Percentiles rank a stretch among this genome's conserved stretches.
Conservation (phyloP, 495 filamentous ascomycete species). For the Daldinia childiae region DNA sequence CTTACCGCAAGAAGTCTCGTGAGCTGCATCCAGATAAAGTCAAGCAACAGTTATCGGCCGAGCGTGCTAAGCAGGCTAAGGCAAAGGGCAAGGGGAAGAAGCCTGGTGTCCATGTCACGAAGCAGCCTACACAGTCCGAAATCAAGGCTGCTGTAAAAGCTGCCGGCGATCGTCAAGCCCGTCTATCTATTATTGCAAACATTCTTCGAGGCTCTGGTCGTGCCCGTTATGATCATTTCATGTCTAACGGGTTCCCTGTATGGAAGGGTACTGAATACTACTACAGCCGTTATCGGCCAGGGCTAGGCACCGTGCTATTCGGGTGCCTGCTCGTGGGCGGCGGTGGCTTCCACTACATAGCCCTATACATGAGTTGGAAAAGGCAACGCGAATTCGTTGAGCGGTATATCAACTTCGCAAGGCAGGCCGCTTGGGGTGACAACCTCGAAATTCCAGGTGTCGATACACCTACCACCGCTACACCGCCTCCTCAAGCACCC, state of each 20-base stretch:
- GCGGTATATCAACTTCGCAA: slow-evolving; percentile 88
- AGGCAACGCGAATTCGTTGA: slow-evolving; percentile 90
- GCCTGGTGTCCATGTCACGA: slow-evolving; percentile 72
- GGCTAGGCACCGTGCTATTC: slow-evolving; percentile 80
- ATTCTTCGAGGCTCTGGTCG: slow-evolving; percentile 82
- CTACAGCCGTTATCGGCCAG: slow-evolving; percentile 91
- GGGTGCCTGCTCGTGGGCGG: slow-evolving; percentile 88
- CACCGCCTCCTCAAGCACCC: slow-evolving; percentile 49
- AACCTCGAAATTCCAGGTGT: slow-evolving; percentile 74
- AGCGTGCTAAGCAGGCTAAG: slow-evolving; percentile 67
- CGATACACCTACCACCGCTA: slow-evolving; percentile 54
- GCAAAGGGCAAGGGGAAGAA: slow-evolving; percentile 59
- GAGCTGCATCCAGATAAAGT: slow-evolving; percentile 95
- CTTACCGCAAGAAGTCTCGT: slow-evolving; percentile 86
- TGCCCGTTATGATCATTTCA: slow-evolving; percentile 94
- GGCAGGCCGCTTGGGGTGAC: slow-evolving; percentile 89
- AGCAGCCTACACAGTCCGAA: slow-evolving; percentile 75
- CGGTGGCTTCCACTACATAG: slow-evolving; percentile 84
- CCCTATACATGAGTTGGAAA: slow-evolving; percentile 83
- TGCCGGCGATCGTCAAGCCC: slow-evolving; percentile 80
- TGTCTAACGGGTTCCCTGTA: slow-evolving; percentile 90
- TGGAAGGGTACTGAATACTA: slow-evolving; percentile 99
- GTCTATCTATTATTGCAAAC: slow-evolving; percentile 81
- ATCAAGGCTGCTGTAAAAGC: slow-evolving; percentile 76
- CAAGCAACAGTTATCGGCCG: slow-evolving; percentile 79